These are phyloP conservation scores for Solanum piurae DNA, from an alignment of 257 asterid species.

Conservation along the genomic window DNA sequence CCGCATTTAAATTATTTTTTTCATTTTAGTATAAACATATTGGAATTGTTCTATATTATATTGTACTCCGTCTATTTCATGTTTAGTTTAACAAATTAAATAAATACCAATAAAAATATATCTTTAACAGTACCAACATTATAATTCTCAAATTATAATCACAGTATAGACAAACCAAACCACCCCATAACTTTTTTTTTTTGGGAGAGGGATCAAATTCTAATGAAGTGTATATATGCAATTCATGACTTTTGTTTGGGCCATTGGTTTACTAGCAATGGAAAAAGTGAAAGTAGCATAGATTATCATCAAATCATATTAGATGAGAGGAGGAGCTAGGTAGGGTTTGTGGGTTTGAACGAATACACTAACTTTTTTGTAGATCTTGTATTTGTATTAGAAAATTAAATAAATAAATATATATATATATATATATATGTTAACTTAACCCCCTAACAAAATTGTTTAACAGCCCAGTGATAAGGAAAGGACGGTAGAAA, in stretches of 20 bases:
- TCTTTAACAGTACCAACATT: not conserved
- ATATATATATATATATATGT: too few species aligned
- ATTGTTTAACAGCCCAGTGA: too few species aligned
- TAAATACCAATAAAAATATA: not conserved
- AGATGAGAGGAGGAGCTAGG: too few species aligned
- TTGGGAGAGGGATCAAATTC: not conserved
- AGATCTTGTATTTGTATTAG: too few species aligned
- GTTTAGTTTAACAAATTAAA: too few species aligned
- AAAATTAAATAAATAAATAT: too few species aligned
- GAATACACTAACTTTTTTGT: accelerated
- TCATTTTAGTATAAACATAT: not conserved
- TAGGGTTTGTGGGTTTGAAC: accelerated
- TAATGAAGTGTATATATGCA: not conserved
- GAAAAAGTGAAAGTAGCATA: not conserved
- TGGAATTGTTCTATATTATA: not conserved
- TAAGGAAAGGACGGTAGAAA: too few species aligned
- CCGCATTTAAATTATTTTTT: too few species aligned
- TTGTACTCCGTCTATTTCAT: not conserved
- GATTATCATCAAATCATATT: too few species aligned
- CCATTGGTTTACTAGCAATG: not conserved
- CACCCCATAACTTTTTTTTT: not conserved
- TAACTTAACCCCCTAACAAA: too few species aligned
- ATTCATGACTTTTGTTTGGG: not conserved
- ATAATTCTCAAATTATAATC: not conserved
- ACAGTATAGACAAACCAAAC: not conserved